A percentile compares a stretch with the other conserved stretches of the same genome.
Conservation (phyloP, 345 rosid genomes). For the Sapria himalayana region DNA sequence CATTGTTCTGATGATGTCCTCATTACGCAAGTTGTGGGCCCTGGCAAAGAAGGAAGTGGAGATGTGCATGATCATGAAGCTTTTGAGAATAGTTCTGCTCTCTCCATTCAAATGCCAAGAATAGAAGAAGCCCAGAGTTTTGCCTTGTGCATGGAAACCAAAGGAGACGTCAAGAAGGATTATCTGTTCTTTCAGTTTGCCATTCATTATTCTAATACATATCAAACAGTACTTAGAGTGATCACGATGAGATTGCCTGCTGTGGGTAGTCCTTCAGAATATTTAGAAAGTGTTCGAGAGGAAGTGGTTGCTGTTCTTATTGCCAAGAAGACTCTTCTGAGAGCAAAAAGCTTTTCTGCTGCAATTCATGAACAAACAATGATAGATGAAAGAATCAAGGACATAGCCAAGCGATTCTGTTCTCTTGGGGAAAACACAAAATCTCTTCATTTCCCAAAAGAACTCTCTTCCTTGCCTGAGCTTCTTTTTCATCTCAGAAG, state of each 20-base stretch:
- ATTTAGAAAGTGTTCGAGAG: constrained; percentile 61
- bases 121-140: constrained; percentile 94
- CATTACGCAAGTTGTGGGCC: constrained; percentile 83
- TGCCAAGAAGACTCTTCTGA: constrained; percentile 70
- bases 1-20: constrained; percentile 88
- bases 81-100: constrained; percentile 46
- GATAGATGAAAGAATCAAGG: constrained; percentile 84
- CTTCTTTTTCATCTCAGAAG: constrained; percentile 79
- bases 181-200: constrained; percentile 65
- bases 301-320: constrained; percentile 82
- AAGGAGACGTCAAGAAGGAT: constrained; percentile 56
- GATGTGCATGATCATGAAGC: constrained; percentile 54
- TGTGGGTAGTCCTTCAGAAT: constrained; percentile 70
- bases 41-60: constrained; percentile 80
- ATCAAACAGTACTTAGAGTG: constrained; percentile 78
- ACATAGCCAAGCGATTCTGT: constrained; percentile 57
- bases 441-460: constrained; percentile 67
- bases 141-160: constrained; percentile 66
- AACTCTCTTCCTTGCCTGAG: constrained; percentile 59
- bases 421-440: constrained; percentile 69
- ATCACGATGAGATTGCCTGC: constrained; percentile 63
- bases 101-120: constrained; percentile 63
- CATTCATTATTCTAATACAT: constrained; percentile 51
- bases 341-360: constrained; percentile 40
- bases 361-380: constrained; percentile 58